These are phyloP conservation scores for Salix purpurea DNA, from an alignment of 345 rosid species.

Conservation along the genomic window DNA sequence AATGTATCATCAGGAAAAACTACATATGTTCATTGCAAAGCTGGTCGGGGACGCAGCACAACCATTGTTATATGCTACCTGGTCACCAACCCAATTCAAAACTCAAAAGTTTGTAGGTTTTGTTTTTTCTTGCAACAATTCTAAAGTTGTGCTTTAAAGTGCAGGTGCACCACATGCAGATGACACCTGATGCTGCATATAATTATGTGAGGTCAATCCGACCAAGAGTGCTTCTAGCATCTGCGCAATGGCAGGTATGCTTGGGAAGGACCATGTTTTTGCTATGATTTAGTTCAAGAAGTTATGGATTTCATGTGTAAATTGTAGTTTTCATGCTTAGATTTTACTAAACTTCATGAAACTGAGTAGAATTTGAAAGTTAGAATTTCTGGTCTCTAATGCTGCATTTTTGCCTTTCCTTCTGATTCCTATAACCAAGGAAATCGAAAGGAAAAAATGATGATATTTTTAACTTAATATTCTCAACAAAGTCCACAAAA, in stretches of 20 bases:
- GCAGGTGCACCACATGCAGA: constrained; percentile 73
- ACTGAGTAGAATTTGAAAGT: background rate
- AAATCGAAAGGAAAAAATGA: background rate
- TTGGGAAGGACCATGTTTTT: background rate
- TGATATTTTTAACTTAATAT: background rate
- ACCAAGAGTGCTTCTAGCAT: constrained; percentile 84
- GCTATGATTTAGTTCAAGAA: background rate
- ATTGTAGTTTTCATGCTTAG: background rate
- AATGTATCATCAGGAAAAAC: constrained; percentile 52
- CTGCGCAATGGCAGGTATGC: constrained; percentile 85
- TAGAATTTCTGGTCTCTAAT: background rate
- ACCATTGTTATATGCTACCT: constrained; percentile 87
- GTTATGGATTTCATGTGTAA: background rate
- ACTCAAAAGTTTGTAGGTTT: background rate
- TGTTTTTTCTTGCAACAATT: background rate
- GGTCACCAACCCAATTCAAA: constrained; percentile 37
- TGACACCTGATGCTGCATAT: constrained; percentile 86
- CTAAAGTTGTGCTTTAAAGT: constrained; percentile 7
- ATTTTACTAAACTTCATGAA: background rate
- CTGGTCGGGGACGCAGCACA: constrained; percentile 98
- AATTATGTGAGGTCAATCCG: constrained; percentile 69
- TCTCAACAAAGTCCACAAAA: background rate
- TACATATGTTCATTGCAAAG: constrained; percentile 96
- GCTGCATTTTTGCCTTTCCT: background rate
- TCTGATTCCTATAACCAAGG: background rate